Evolutionary conservation across 2,329 filamentous ascomycete genomes (phyloP).

Genomic region (Monosporascus sp.): DNA sequence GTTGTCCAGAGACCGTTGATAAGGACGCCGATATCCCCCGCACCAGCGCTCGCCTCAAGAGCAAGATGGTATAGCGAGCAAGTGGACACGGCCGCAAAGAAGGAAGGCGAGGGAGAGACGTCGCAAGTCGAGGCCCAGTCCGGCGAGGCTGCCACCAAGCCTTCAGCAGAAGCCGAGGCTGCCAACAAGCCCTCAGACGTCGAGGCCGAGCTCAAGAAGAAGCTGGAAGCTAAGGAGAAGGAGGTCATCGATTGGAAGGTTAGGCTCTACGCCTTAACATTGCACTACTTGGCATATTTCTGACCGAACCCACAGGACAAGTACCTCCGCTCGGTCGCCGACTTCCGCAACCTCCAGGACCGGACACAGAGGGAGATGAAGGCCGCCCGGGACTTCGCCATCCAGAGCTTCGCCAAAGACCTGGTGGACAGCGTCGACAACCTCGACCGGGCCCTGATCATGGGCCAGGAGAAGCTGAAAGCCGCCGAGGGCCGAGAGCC

Average conservation of each 20-base stretch:
- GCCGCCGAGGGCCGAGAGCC: slow-evolving; percentile 24
- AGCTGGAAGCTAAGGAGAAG: slow-evolving; percentile 66
- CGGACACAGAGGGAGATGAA: slow-evolving; percentile 88
- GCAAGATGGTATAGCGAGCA: slow-evolving; percentile 32
- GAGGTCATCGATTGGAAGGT: slow-evolving; percentile 84
- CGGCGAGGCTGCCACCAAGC: slow-evolving; percentile 24
- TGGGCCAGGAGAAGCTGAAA: slow-evolving; percentile 70
- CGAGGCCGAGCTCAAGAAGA: slow-evolving; percentile 51
- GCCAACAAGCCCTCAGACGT: slow-evolving; percentile 35
- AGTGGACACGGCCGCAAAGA: slow-evolving; percentile 33
- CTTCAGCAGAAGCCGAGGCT: slow-evolving; percentile 25
- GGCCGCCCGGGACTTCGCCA: slow-evolving; percentile 82
- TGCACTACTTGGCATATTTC: not conserved
- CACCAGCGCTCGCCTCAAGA: slow-evolving; percentile 15
- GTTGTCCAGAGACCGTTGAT: slow-evolving; percentile 45
- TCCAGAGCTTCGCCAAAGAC: slow-evolving; percentile 92
- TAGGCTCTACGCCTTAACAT: slow-evolving; percentile 13
- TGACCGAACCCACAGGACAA: slow-evolving; percentile 61
- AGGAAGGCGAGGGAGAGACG: slow-evolving; percentile 32
- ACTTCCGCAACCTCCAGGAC: slow-evolving; percentile 97
- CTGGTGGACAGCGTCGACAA: slow-evolving; percentile 95
- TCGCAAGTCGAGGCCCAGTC: slow-evolving; percentile 31
- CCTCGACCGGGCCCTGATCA: slow-evolving; percentile 83
- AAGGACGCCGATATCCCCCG: slow-evolving; percentile 39
- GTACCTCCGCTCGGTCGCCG: slow-evolving; percentile 87